A percentile compares a stretch with the other conserved stretches of the same genome.
phyloP scores from a whole-genome alignment of 1,284 basidiomycete genomes.

The Fomitiporia mediterranea region DNA sequence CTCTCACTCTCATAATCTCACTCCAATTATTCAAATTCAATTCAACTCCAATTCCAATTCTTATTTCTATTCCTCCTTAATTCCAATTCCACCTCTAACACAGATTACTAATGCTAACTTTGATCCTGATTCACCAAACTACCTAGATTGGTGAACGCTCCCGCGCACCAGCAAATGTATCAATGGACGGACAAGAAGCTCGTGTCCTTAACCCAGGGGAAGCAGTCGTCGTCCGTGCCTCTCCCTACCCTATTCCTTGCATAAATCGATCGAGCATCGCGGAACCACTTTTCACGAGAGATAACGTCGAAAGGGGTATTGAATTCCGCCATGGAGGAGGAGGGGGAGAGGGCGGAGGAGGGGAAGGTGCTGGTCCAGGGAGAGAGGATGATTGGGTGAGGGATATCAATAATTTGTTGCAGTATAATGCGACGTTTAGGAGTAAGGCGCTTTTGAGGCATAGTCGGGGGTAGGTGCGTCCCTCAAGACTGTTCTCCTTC shows the following conservation, averaged over 20 bases:
- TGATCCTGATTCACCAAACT: too few relatives aligned
- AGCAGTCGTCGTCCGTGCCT: conserved; percentile 81
- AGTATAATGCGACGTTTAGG: conserved; percentile 88
- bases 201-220: conserved; percentile 80
- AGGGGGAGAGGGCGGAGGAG: too few relatives aligned
- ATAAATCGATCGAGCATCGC: conserved; percentile 79
- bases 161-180: conserved; percentile 83
- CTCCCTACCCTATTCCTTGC: conserved; percentile 89
- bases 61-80: too few relatives aligned
- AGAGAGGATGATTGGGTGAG: conserved; percentile 94
- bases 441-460: conserved; percentile 78
- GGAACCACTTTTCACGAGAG: conserved; percentile 34
- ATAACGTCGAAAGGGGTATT: conserved; percentile 29
- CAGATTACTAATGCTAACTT: too few relatives aligned
- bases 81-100: too few relatives aligned
- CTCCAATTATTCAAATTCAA: too few relatives aligned
- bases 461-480: background rate
- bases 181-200: conserved; percentile 87
- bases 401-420: conserved; percentile 90
- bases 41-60: too few relatives aligned
- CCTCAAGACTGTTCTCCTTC: too few relatives aligned
- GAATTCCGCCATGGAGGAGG: too few relatives aligned
- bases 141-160: conserved; percentile 78
- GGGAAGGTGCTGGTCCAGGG: conserved; percentile 50
- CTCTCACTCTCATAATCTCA: too few relatives aligned